Percentiles rank a stretch among this genome's conserved stretches.
These are phyloP conservation scores for Termitomyces sp. DNA, from an alignment of 768 basidiomycete species.

Conservation along the genomic window DNA sequence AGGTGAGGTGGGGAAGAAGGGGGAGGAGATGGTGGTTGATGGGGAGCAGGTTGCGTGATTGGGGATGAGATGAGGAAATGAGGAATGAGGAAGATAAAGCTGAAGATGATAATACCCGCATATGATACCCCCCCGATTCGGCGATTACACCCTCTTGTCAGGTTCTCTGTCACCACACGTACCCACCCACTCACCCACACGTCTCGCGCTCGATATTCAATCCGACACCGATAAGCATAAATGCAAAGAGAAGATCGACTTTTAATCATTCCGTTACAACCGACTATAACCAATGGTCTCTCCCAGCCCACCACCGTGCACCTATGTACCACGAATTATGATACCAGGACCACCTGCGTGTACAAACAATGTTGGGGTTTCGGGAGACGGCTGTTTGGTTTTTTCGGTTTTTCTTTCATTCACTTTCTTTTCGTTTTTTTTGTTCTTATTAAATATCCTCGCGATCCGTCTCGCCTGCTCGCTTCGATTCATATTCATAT, in stretches of 20 bases:
- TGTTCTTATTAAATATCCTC: no score
- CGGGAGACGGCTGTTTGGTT: constrained; percentile 41
- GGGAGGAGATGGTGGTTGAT: background rate
- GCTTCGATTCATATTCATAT: constrained; percentile 44
- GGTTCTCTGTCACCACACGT: background rate
- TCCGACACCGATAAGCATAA: no score
- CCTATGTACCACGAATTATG: no score
- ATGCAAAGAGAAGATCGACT: no score
- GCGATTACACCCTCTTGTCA: no score
- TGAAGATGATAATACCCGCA: constrained; percentile 15
- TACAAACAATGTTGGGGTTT: constrained; percentile 13
- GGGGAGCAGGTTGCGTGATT: no score
- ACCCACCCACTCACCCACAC: background rate
- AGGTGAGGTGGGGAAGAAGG: background rate
- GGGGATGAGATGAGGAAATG: constrained; percentile 16
- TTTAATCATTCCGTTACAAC: no score
- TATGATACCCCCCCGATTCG: background rate
- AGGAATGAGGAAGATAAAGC: constrained; percentile 18
- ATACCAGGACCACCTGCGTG: no score
- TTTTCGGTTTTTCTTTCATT: background rate
- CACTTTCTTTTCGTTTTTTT: no score
- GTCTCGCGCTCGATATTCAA: no score
- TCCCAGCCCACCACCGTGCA: no score
- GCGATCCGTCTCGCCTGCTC: background rate
- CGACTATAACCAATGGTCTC: no score